Percentiles rank a stretch among this genome's conserved stretches.
phyloP scores from a whole-genome alignment of 2,329 filamentous ascomycete species.

The Aspergillus fischeri region DNA sequence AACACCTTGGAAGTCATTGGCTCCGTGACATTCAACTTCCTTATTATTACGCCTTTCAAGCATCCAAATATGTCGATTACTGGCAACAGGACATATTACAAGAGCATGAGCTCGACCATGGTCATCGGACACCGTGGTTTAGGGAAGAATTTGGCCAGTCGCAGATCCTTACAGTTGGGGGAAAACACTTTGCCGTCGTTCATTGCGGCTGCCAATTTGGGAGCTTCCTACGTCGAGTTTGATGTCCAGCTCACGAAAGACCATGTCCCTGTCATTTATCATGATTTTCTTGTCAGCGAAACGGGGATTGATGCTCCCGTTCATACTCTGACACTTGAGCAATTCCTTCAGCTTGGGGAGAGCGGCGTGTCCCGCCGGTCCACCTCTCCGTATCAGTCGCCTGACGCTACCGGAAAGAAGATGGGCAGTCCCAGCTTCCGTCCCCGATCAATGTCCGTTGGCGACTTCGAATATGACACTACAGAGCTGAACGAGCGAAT shows the following conservation, averaged over 20 bases:
- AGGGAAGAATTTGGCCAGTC: constrained; percentile 82
- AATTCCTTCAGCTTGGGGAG: constrained; percentile 79
- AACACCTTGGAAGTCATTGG: constrained; percentile 86
- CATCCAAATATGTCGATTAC: constrained; percentile 93
- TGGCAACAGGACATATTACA: constrained; percentile 93
- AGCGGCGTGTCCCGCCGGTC: constrained; percentile 45
- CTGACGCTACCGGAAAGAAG: constrained; percentile 9
- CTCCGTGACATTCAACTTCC: constrained; percentile 92
- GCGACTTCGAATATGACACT: constrained; percentile 45
- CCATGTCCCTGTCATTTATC: constrained; percentile 95
- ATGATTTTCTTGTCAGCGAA: constrained; percentile 96
- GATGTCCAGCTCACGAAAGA: constrained; percentile 99
- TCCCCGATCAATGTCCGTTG: constrained; percentile 58
- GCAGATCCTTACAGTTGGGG: constrained; percentile 85
- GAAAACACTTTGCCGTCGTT: constrained; percentile 96
- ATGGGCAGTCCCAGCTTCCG: constrained; percentile 20
- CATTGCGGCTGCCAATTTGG: constrained; percentile 90
- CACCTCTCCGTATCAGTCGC: constrained; percentile 40
- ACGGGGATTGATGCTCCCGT: constrained; percentile 96
- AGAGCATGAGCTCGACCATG: constrained; percentile 84
- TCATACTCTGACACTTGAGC: constrained; percentile 88
- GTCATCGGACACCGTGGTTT: constrained; percentile 69
- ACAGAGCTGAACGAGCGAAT: constrained; percentile 69
- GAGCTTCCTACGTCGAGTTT: constrained; percentile 67
- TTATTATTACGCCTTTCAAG: constrained; percentile 88